phyloP scores from a whole-genome alignment of 192 early-diverging fungal species.

The Cetraspora pellucida region DNA sequence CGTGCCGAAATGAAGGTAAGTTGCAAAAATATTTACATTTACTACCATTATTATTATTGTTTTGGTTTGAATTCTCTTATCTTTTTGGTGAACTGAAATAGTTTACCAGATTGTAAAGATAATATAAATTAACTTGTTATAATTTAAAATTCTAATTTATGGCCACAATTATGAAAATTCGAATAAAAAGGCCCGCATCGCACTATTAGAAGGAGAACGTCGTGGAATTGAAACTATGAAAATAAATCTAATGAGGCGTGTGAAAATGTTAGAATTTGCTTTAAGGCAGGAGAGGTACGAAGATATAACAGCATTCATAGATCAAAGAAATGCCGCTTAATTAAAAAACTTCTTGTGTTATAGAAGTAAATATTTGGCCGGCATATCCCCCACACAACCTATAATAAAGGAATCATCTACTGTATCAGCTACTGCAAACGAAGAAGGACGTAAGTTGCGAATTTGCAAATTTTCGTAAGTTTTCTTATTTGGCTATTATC shows the following conservation, averaged over 20 bases:
- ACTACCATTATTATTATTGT: neutral
- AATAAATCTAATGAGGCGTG: conserved; percentile 71
- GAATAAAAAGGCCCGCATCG: conserved; percentile 64
- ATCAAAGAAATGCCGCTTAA: neutral
- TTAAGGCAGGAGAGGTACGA: conserved; percentile 73
- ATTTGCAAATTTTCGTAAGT: conserved; percentile 34
- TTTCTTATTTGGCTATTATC: conserved; percentile 14
- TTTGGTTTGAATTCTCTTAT: neutral
- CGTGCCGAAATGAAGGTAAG: conserved; percentile 74
- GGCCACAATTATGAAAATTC: neutral
- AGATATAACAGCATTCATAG: conserved; percentile 20
- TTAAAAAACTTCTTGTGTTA: neutral
- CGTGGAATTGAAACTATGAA: conserved; percentile 75
- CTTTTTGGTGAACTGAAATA: neutral
- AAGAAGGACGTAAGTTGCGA: conserved; percentile 35
- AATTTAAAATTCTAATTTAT: neutral
- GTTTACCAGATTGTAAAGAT: neutral
- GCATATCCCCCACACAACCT: conserved; percentile 9
- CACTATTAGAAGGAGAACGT: conserved; percentile 76
- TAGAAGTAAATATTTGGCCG: conserved; percentile 50
- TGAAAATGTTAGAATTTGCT: conserved; percentile 88
- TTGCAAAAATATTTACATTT: neutral
- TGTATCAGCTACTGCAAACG: conserved; percentile 12
- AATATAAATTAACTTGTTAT: no score
- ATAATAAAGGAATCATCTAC: neutral